Conservation (phyloP, 352 stramenopile genomes). For the Plasmopara halstedii region DNA sequence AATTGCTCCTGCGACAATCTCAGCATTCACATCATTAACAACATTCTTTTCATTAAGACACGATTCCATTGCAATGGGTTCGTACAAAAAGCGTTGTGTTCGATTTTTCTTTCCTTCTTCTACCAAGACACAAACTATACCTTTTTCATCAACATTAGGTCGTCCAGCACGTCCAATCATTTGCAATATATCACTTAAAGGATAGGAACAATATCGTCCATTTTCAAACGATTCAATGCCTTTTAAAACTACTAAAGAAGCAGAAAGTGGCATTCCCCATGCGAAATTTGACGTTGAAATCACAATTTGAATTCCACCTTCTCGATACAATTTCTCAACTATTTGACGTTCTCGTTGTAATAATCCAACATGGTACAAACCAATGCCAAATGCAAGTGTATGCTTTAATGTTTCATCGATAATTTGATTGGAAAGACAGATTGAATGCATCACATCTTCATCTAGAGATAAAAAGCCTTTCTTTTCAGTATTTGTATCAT, state of each 20-base stretch:
- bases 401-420: slow-evolving; percentile 91
- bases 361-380: slow-evolving; percentile 94
- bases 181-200: slow-evolving; percentile 97
- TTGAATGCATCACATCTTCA: slow-evolving; percentile 83
- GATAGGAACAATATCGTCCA: slow-evolving; percentile 96
- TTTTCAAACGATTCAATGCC: slow-evolving; percentile 96
- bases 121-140: slow-evolving; percentile 95
- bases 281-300: slow-evolving; percentile 91
- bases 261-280: slow-evolving; percentile 96
- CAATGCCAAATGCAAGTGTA: slow-evolving; percentile 96
- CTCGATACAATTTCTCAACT: slow-evolving; percentile 96
- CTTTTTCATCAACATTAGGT: slow-evolving; percentile 92
- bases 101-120: slow-evolving; percentile 98
- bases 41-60: slow-evolving; percentile 83
- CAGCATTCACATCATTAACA: slow-evolving; percentile 94
- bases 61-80: slow-evolving; percentile 96
- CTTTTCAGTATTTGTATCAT: slow-evolving; percentile 79
- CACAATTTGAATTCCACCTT: slow-evolving; percentile 95
- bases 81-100: slow-evolving; percentile 97
- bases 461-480: slow-evolving; percentile 93
- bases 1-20: slow-evolving; percentile 91
- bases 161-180: slow-evolving; percentile 98
- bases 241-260: slow-evolving; percentile 98
- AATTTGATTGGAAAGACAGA: slow-evolving; percentile 72
- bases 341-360: slow-evolving; percentile 85